These are phyloP conservation scores for Suhomyces kunorum DNA, from an alignment of 1,139 yeast species.

Conservation along the genomic window DNA sequence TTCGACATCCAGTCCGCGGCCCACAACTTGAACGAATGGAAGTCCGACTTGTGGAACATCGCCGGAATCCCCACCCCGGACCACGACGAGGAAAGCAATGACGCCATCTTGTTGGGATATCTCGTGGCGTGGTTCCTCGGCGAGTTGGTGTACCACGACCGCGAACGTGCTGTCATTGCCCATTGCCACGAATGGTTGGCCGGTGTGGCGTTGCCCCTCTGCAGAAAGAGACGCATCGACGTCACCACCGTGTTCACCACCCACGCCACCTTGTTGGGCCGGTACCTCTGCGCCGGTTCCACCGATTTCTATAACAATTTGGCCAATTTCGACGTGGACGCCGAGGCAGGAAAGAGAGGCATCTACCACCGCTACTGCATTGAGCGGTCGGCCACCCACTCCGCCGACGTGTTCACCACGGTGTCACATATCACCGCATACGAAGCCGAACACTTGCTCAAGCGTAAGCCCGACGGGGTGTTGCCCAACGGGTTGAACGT, in stretches of 20 bases:
- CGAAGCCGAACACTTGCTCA: slow-evolving; percentile 89
- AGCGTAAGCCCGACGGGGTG: slow-evolving; percentile 96
- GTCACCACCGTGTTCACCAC: slow-evolving; percentile 96
- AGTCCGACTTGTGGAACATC: slow-evolving; percentile 84
- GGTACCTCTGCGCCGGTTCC: slow-evolving; percentile 94
- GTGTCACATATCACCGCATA: slow-evolving; percentile 96
- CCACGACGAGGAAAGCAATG: slow-evolving; percentile 84
- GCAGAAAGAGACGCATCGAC: slow-evolving; percentile 88
- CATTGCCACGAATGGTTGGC: slow-evolving; percentile 99
- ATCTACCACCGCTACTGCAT: slow-evolving; percentile 96
- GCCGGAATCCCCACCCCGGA: slow-evolving; percentile 95
- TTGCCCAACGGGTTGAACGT: slow-evolving; percentile 96
- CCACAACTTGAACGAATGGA: slow-evolving; percentile 83
- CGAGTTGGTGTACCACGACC: slow-evolving; percentile 80
- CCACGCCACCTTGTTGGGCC: slow-evolving; percentile 92
- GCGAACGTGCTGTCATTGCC: slow-evolving; percentile 83
- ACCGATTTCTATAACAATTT: slow-evolving; percentile 94
- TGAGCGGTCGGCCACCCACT: slow-evolving; percentile 94
- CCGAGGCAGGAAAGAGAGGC: slow-evolving; percentile 97
- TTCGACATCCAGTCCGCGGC: slow-evolving; percentile 83
- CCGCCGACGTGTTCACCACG: slow-evolving; percentile 96
- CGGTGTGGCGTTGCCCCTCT: slow-evolving; percentile 90
- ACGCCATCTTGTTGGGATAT: slow-evolving; percentile 90
- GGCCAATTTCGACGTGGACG: slow-evolving; percentile 90
- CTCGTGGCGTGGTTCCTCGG: slow-evolving; percentile 97